Base-by-base conservation (phyloP, 352 stramenopile genomes). In the Phytophthora cryptogea region DNA sequence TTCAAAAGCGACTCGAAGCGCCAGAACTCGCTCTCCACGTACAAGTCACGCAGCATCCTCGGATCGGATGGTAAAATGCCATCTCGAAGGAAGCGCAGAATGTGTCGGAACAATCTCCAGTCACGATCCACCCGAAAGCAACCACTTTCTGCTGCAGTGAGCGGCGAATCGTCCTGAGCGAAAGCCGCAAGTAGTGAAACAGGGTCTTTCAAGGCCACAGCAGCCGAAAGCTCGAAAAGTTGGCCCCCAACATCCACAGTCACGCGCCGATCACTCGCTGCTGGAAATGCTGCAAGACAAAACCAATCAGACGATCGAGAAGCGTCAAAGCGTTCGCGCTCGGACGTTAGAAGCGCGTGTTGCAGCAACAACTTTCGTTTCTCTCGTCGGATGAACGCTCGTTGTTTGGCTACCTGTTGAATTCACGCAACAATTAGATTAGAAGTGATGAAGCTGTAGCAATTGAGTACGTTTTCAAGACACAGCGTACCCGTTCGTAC, bases 21-120 rank as follows among this genome's bases (percentile, higher is more conserved):
- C 83, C 82, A 95, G 66, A 91, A 95, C 45, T 91, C 84, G 58
- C 78, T 86, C 62, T 93, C 83, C 4, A 88, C 63, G 51, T 95
- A 95, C 54, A 91, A 63, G 30, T 74, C 73, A 1, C 76, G 74
- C 36, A 93, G 66, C 0, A 93, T 49, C 51, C 87, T 89, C 28
- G 77, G 66, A 53, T 92, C 82, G 6, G 74, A 75, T 2, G 80
- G 82, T 14, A 95, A 62, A 14, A 90, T 51, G 0, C 83, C 83
- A 48, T 95, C 86, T n/a, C 83, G 80, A 3, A 93, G 69, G 55
- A 93, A 92, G 7, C 80, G 66, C n/a, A 95, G 71, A 51, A 91
- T 69, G 35, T 91, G 82, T 7, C 86, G 80, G 48, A 93, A 92
- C 26, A 93, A 47, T 69, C 75, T 83, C 80, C 81, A 90, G 61